Base-by-base conservation (phyloP, 2,329 filamentous ascomycete species). In the Cladophialophora yegresii region DNA sequence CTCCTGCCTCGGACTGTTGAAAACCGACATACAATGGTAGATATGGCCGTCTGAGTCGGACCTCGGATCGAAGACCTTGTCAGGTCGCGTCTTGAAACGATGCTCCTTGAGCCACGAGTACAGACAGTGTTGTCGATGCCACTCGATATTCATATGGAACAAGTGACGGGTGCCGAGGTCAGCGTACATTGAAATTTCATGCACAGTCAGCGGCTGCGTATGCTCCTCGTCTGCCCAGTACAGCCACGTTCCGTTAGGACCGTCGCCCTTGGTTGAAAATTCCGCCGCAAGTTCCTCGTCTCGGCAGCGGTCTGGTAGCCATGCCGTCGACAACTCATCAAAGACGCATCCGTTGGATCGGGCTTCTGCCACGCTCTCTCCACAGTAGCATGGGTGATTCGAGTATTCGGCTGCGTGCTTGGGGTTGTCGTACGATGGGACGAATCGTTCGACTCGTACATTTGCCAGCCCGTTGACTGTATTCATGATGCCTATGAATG, bases 171-270 rank as follows among this genome's bases (percentile, higher is more conserved):
- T 55, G 16, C 53, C 53, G 30, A 55, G 53, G 32, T 55, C 53
- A 8, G 53, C 53, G 53, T 55, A 55, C 53, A 55, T 55, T 40
- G 53, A 40, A 40, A 55, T 55, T 30, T 55, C 53, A 12, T 55
- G 32, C 2, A 55, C 53, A 16, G 16, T 43, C 30, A 55, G 9
- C 32, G 32, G 53, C 53, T 55, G n/a, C 4, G 53, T 55, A 40
- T 55, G 53, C 53, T 55, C 53, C 53, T 55, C 40, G 53, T 55
- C 53, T 40, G 32, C 32, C 53, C 53, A 55, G 32, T 55, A 55
- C 30, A 55, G 32, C 53, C 53, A 55, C 4, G 53, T 55, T 4
- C 32, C 53, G 9, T 55, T 55, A 13, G 53, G 53, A 10, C 53
- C 53, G 32, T 55, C 53, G 32, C 53, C 53, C 53, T 55, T 55